These are phyloP conservation scores for Talaromyces sp. DNA, from an alignment of 2,329 filamentous ascomycete genomes.

Conservation along the genomic window DNA sequence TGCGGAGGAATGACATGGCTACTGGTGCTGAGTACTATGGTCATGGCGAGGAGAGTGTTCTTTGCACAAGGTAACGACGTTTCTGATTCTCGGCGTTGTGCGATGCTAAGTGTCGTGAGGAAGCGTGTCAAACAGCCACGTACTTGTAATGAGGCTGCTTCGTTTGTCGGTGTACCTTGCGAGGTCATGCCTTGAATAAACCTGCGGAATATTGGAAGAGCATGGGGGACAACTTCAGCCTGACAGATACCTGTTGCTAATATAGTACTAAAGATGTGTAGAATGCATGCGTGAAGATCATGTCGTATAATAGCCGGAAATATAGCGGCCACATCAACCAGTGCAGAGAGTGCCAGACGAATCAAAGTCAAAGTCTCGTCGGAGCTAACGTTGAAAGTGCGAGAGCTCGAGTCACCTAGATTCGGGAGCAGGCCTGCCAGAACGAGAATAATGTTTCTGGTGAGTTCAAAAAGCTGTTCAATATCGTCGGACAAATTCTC, in stretches of 20 bases:
- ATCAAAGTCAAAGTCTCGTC: slow-evolving; percentile 83
- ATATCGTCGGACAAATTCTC: slow-evolving; percentile 93
- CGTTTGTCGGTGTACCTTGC: slow-evolving; percentile 28
- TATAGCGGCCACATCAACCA: slow-evolving; percentile 91
- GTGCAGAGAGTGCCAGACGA: slow-evolving; percentile 73
- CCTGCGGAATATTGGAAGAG: slow-evolving; percentile 84
- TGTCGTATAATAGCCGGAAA: slow-evolving; percentile 96
- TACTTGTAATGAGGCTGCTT: slow-evolving; percentile 64
- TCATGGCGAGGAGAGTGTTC: slow-evolving; percentile 83
- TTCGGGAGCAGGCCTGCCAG: slow-evolving; percentile 84
- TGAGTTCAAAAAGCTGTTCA: slow-evolving; percentile 95
- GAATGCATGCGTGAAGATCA: slow-evolving; percentile 90
- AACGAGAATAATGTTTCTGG: slow-evolving; percentile 90
- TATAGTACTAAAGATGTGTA: slow-evolving; percentile 94
- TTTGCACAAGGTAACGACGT: slow-evolving; percentile 84
- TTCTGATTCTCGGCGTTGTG: slow-evolving; percentile 55
- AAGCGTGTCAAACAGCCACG: slow-evolving; percentile 80
- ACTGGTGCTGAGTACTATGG: slow-evolving; percentile 81
- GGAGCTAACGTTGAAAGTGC: slow-evolving; percentile 67
- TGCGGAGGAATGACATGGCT: slow-evolving; percentile 68
- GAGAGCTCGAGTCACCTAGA: slow-evolving; percentile 51
- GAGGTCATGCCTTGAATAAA: slow-evolving; percentile 74
- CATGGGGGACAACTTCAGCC: slow-evolving; percentile 80
- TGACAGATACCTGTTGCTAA: slow-evolving; percentile 85
- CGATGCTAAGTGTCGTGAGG: slow-evolving; percentile 61